These are phyloP conservation scores for Podaxis sp. DNA, from an alignment of 768 basidiomycete genomes.

Conservation along the genomic window DNA sequence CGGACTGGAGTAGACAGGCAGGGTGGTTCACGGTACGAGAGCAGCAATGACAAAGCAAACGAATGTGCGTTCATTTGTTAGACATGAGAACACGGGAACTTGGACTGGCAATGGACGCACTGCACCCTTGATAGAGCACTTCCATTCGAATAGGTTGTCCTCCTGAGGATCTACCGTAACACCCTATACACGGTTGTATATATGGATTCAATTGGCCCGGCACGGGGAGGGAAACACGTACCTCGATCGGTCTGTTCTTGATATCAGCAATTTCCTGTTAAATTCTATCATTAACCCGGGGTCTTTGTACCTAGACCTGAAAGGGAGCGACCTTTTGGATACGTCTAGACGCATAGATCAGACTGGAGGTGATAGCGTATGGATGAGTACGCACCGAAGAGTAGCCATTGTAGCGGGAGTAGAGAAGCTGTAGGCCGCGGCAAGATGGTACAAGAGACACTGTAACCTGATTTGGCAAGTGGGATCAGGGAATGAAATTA, in stretches of 20 bases:
- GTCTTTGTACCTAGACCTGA: conserved; percentile 5
- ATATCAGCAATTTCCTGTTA: conserved; percentile 68
- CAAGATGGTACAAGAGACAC: background rate
- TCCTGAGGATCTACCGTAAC: conserved; percentile 63
- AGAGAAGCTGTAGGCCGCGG: background rate
- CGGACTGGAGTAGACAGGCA: conserved; percentile 43
- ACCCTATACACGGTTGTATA: conserved; percentile 42
- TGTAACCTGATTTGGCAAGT: conserved; percentile 8
- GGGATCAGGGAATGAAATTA: conserved; percentile 1
- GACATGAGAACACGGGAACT: background rate
- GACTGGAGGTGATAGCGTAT: conserved; percentile 16
- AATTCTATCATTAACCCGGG: conserved; percentile 17
- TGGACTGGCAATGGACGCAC: conserved; percentile 40
- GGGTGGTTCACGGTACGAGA: background rate
- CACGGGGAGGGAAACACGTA: conserved; percentile 27
- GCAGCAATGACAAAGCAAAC: background rate
- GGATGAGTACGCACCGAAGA: conserved; percentile 33
- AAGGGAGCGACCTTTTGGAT: conserved; percentile 61
- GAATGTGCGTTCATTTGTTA: conserved; percentile 7
- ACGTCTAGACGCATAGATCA: conserved; percentile 46
- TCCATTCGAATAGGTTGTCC: conserved; percentile 76
- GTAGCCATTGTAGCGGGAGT: conserved; percentile 33
- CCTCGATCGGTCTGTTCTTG: conserved; percentile 61
- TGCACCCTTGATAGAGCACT: conserved; percentile 71
- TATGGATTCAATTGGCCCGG: conserved; percentile 15